Percentiles rank a stretch among this genome's conserved stretches.
Conservation (phyloP, 2,329 filamentous ascomycete genomes). For the Pseudogymnoascus sp. region DNA sequence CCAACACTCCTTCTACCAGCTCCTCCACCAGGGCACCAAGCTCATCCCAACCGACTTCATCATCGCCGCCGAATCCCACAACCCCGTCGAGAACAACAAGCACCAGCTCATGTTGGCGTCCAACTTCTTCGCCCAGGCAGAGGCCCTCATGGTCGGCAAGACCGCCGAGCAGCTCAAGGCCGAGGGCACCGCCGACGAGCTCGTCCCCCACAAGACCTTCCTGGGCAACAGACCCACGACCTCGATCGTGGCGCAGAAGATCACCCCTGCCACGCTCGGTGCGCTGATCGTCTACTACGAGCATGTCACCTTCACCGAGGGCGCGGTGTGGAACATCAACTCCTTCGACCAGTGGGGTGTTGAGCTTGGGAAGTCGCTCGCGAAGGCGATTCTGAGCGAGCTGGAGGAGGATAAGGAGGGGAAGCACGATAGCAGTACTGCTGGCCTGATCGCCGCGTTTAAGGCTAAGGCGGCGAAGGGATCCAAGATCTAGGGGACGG, state of each 20-base stretch:
- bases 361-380: conserved; percentile 90
- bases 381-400: conserved; percentile 84
- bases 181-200: conserved; percentile 62
- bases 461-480: conserved; percentile 49
- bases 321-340: conserved; percentile 99
- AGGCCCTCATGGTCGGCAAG: conserved; percentile 88
- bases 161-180: conserved; percentile 69
- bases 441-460: conserved; percentile 82
- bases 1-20: conserved; percentile 99
- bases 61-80: conserved; percentile 91
- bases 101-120: conserved; percentile 95
- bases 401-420: conserved; percentile 67
- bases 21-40: conserved; percentile 98
- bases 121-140: conserved; percentile 84
- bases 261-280: conserved; percentile 87
- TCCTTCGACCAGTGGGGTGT: conserved; percentile 99
- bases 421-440: conserved; percentile 80
- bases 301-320: conserved; percentile 95
- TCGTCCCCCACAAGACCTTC: conserved; percentile 99
- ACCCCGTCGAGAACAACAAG: conserved; percentile 82
- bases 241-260: conserved; percentile 81
- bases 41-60: conserved; percentile 98
- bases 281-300: conserved; percentile 98
- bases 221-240: conserved; percentile 95
- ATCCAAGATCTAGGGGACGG: not conserved